Base-by-base conservation (phyloP, 352 stramenopile genomes). In the Pythium folliculosum region DNA sequence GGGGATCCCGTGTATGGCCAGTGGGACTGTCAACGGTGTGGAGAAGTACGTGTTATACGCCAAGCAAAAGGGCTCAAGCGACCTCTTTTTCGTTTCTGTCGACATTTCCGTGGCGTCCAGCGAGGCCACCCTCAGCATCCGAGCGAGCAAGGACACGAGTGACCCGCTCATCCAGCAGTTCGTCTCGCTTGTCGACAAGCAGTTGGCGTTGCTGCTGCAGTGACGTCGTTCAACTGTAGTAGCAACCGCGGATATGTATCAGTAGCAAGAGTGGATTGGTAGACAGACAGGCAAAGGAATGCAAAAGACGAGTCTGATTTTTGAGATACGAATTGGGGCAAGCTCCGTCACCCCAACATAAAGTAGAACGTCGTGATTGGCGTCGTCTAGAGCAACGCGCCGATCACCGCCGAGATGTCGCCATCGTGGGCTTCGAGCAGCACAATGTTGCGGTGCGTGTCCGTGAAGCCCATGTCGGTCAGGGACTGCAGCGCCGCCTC, bases 1-100 rank as follows among this genome's bases (percentile, higher is more conserved):
- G 14, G 81, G 80, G 12, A 63, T 92, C 48, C 67, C 67, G 37
- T 94, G 84, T 53, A 90, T 94, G 78, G 86, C 86, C 1, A 92
- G 82, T 35, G 82, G 86, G 25, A 91, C 75, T 17, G 78, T 92
- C 37, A 69, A 77, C 56, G 80, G 75, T 16, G 71, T 90, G 32
- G 78, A 92, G 35, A 92, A 94, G 71, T 92, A 81, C 58, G 80
- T 92, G 21, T 86, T 91, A 43, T 92, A 92, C 58, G 73, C 72
- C n/a, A 88, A 92, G 66, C 80, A 90, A 52, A 73, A 54, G 5
- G 66, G 66, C 12, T 65, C 54, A 10, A 64, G 50, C 32, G 87
- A 77, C 72, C 89, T 78, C 57, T 90, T 89, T 63, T 77, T 90
- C 43, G 58, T 78, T 17, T 76, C 81, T 0, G 50, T 92, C 17